Evolutionary conservation across 768 basidiomycete genomes (phyloP), one percentile per base, ranked within the genome.

Genomic region (Hemileccinum impolitum): DNA sequence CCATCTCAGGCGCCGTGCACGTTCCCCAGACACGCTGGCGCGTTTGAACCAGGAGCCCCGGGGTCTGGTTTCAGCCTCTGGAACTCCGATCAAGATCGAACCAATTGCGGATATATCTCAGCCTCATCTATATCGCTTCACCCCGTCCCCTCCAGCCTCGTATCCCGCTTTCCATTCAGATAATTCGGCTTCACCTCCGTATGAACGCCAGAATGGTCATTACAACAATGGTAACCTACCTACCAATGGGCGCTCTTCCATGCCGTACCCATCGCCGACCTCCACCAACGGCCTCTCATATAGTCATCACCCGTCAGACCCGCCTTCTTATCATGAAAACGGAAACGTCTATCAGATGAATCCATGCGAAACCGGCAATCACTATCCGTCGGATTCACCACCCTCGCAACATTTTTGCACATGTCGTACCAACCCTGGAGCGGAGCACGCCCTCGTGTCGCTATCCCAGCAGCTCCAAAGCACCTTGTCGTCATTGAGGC

Each of bases 1-100:
- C 8, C 62, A 77, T 38, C 61, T 70, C 30, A 76, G 77, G 62
- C 68, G 70, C 48, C 69, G 70, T 48, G 62, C 61, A 48, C 63
- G 67, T 47, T 71, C 72, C 52, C 59, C 71, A 31, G 70, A 69
- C 45, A 61, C 64, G 12, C 70, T 66, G 47, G 62, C 45, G 14
- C 61, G 62, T 38, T 45, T 67, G 11, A 69, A 57, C 58, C 68
- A 66, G 52, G 68, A 71, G 58, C 67, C 72, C 30, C 71, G 67
- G 51, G 65, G 72, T 55, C 66, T 69, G 25, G 66, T 72, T 36
- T 70, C 75, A 53, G 69, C 75, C 14, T 69, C 79, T 36, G 70
- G 82, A 56, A 77, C 77, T 54, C 81, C 81, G 47, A 84, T 85
- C 68, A 87, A 88, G 68, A 79, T 83, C 45, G 86, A 88, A 56